Conservation (phyloP, 495 filamentous ascomycete genomes). For the Hyaloscypha finlandica region DNA sequence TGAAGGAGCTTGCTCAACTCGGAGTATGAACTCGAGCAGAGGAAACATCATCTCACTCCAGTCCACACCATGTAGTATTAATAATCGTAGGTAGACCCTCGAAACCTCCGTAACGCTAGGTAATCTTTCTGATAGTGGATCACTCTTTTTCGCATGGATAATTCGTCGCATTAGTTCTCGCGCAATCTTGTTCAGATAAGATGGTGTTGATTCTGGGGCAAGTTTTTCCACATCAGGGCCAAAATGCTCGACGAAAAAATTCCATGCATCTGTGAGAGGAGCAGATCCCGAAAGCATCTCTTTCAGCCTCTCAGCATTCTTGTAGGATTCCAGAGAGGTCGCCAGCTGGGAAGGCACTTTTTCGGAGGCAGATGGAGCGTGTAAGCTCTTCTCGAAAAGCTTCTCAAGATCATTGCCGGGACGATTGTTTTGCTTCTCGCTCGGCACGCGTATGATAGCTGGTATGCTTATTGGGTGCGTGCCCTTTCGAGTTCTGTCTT, state of each 20-base stretch:
- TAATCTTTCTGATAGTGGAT: conserved; percentile 37
- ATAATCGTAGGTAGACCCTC: conserved; percentile 36
- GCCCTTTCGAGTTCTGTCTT: background rate
- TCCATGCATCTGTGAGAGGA: conserved; percentile 37
- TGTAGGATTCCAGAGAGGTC: conserved; percentile 26
- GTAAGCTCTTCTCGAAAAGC: conserved; percentile 28
- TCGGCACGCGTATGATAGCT: conserved; percentile 5
- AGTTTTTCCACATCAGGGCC: conserved; percentile 8
- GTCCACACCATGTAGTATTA: conserved; percentile 16
- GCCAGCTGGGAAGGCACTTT: background rate
- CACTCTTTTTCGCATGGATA: conserved; percentile 35
- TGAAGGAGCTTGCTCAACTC: background rate
- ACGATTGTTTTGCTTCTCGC: background rate
- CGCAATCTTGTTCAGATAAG: conserved; percentile 18
- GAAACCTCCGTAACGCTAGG: conserved; percentile 45
- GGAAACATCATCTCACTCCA: conserved; percentile 26
- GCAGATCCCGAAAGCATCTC: conserved; percentile 36
- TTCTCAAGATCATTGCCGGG: conserved; percentile 27
- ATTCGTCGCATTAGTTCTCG: conserved; percentile 34
- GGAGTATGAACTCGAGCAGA: conserved; percentile 22
- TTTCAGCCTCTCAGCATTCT: conserved; percentile 39
- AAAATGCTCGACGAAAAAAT: conserved; percentile 41
- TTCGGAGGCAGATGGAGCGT: background rate
- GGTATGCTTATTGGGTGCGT: conserved; percentile 1
- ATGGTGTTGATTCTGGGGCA: background rate